phyloP scores from a whole-genome alignment of 768 basidiomycete genomes.

The Trametes maxima region DNA sequence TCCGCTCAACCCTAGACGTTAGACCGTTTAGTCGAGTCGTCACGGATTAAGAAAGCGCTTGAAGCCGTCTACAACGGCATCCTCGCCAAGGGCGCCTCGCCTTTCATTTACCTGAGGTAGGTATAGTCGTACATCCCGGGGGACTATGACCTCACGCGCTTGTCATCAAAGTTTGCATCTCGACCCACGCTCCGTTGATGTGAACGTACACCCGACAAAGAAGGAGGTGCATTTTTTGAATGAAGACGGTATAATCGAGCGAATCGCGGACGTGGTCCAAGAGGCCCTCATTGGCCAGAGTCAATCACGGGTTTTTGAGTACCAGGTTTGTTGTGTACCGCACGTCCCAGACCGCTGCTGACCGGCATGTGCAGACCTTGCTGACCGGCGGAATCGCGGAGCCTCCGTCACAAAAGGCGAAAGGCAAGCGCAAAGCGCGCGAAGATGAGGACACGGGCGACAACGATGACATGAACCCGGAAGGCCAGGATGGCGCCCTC shows the following conservation, averaged over 20 bases:
- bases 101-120: conserved; percentile 96
- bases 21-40: conserved; percentile 94
- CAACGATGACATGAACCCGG: not conserved
- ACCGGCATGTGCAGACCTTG: conserved; percentile 47
- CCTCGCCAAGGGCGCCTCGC: conserved; percentile 85
- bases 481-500: not conserved
- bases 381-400: conserved; percentile 55
- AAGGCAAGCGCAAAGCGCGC: conserved; percentile 38
- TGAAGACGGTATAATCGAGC: conserved; percentile 83
- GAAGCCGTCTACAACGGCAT: conserved; percentile 84
- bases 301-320: conserved; percentile 64
- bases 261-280: conserved; percentile 74
- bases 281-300: conserved; percentile 60
- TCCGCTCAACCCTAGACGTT: not conserved
- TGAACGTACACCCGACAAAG: conserved; percentile 98
- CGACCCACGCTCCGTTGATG: conserved; percentile 87
- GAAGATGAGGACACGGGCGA: conserved; percentile 34
- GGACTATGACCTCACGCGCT: not conserved
- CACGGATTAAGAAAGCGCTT: conserved; percentile 82
- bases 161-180: conserved; percentile 65
- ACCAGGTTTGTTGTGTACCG: conserved; percentile 53
- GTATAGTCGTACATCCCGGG: conserved; percentile 10
- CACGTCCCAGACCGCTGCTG: not conserved
- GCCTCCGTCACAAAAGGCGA: conserved; percentile 34
- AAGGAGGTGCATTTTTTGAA: conserved; percentile 94